phyloP scores from a whole-genome alignment of 202 grass and related monocot species.

The Elaeis oleifera region DNA sequence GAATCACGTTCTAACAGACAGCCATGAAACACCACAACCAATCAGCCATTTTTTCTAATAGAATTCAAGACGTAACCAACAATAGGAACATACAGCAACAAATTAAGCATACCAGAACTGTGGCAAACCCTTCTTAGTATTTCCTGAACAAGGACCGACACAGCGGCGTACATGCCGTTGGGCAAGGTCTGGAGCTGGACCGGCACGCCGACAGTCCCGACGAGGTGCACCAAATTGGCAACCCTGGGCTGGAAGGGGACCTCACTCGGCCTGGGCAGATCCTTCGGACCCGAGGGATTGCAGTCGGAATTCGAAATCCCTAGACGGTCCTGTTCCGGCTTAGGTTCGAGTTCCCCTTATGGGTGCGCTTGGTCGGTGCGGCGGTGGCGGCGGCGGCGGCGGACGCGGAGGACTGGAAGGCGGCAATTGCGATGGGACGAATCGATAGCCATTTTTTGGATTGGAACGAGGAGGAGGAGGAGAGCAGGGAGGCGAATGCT shows the following conservation, averaged over 20 bases:
- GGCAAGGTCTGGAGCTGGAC: slow-evolving; percentile 45
- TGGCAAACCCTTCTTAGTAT: slow-evolving; percentile 13
- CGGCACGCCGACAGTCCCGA: slow-evolving; percentile 53
- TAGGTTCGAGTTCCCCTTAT: neutral
- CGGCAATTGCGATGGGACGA: neutral
- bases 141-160: slow-evolving; percentile 62
- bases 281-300: neutral
- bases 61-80: too few species aligned
- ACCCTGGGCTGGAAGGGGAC: slow-evolving; percentile 68
- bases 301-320: neutral
- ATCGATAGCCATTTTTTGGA: slow-evolving; percentile 28
- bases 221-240: slow-evolving; percentile 49
- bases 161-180: slow-evolving; percentile 43
- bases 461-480: slow-evolving; percentile 8
- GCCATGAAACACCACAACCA: too few species aligned
- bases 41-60: too few species aligned
- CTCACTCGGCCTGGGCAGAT: slow-evolving; percentile 33
- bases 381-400: slow-evolving; percentile 4
- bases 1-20: too few species aligned
- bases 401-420: neutral
- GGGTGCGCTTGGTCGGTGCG: slow-evolving; percentile 1
- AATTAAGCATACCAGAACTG: slow-evolving; percentile 48
- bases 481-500: slow-evolving; percentile 1
- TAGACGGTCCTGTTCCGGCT: neutral
- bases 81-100: too few species aligned